These are phyloP conservation scores for Ceratobasidium theobromae DNA, from an alignment of 1,284 basidiomycete species.

Conservation along the genomic window DNA sequence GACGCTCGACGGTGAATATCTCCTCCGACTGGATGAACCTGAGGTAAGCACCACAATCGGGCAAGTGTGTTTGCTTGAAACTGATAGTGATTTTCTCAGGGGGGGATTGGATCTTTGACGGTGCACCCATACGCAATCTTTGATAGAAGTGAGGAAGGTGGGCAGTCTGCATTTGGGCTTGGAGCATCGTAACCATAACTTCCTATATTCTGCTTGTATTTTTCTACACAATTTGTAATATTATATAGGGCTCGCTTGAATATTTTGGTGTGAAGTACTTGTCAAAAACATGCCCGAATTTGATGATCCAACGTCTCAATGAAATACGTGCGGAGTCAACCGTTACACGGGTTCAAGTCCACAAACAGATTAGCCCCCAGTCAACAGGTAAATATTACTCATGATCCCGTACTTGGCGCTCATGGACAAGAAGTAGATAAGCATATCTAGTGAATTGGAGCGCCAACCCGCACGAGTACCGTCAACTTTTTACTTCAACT, in stretches of 20 bases:
- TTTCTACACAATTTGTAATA: not conserved
- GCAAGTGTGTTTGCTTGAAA: not conserved
- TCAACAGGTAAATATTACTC: not conserved
- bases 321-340: not conserved
- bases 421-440: conserved; percentile 13
- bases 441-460: not conserved
- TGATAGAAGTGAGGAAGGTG: conserved; percentile 18
- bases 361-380: not conserved
- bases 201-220: not conserved
- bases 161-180: not conserved
- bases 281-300: not conserved
- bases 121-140: conserved; percentile 18
- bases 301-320: not conserved
- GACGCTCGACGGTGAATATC: conserved; percentile 20
- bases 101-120: not conserved
- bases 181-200: not conserved
- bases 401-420: not conserved
- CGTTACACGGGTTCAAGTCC: not conserved
- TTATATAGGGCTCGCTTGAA: too few species aligned
- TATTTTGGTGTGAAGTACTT: too few species aligned
- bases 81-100: conserved; percentile 24
- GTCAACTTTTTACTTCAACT: not conserved
- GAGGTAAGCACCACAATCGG: not conserved
- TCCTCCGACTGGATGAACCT: conserved; percentile 13
- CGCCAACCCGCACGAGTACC: not conserved